Conservation (phyloP, 2,329 filamentous ascomycete genomes). For the Blastomyces gilchristii region DNA sequence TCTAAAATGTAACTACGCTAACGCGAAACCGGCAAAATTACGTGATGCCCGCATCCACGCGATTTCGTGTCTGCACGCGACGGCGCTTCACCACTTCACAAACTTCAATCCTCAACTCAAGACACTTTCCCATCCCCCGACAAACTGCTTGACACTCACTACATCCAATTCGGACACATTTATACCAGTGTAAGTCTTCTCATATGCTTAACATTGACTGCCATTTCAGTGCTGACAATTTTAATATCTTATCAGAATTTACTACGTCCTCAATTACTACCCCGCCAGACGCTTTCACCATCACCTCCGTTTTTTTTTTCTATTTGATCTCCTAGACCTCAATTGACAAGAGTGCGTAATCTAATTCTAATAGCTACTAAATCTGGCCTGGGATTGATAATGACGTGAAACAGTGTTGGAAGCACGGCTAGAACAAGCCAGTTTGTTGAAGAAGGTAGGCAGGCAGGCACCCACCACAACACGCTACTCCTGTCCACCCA, state of each 20-base stretch:
- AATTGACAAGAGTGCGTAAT: constrained; percentile 24
- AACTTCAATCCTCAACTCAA: neutral
- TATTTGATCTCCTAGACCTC: neutral
- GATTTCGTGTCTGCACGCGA: constrained; percentile 8
- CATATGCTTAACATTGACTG: neutral
- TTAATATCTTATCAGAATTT: neutral
- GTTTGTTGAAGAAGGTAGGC: constrained; percentile 83
- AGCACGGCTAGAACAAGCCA: constrained; percentile 90
- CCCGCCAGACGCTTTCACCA: neutral
- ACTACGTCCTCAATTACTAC: neutral
- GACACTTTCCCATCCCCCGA: neutral
- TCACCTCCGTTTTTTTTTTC: neutral
- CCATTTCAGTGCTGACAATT: neutral
- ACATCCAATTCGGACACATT: neutral
- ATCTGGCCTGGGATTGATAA: neutral
- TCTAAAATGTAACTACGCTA: neutral
- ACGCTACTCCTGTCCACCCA: neutral
- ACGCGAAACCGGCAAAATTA: constrained; percentile 4
- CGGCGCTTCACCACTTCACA: neutral
- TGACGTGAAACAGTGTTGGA: constrained; percentile 62
- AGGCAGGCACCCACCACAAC: constrained; percentile 18
- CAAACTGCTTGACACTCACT: neutral
- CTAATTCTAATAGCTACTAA: neutral
- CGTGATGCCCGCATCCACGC: neutral
- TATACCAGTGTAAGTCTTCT: neutral